phyloP scores from a whole-genome alignment of 2,329 filamentous ascomycete genomes.

The Fusarium sp. region DNA sequence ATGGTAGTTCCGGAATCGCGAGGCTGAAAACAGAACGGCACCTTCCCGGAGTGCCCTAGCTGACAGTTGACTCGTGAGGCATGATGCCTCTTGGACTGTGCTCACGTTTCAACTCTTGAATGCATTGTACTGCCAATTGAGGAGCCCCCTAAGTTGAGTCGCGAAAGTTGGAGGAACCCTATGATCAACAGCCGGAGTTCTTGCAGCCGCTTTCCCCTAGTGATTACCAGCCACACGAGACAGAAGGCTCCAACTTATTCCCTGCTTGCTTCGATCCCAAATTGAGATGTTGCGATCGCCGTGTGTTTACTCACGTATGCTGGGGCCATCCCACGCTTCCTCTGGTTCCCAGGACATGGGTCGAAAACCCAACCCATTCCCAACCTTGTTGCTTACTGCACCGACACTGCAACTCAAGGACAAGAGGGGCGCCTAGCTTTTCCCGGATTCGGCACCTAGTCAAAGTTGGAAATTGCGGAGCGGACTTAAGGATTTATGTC shows the following conservation, averaged over 20 bases:
- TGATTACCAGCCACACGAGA: constrained; percentile 31
- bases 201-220: constrained; percentile 23
- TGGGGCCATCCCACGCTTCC: constrained; percentile 32
- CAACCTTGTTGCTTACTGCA: constrained; percentile 33
- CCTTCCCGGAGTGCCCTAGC: constrained; percentile 33
- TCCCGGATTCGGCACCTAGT: constrained; percentile 18
- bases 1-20: constrained; percentile 32
- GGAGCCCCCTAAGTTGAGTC: neutral
- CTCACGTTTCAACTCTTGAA: constrained; percentile 26
- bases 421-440: constrained; percentile 18
- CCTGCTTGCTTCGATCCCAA: constrained; percentile 11
- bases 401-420: constrained; percentile 8
- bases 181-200: neutral
- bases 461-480: constrained; percentile 28
- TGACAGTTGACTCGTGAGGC: constrained; percentile 25
- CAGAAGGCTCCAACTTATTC: constrained; percentile 23
- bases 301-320: constrained; percentile 20
- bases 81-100: constrained; percentile 22
- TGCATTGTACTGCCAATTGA: neutral
- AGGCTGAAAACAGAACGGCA: constrained; percentile 36
- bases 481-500: constrained; percentile 16
- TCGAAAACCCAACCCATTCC: constrained; percentile 19
- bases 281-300: constrained; percentile 24
- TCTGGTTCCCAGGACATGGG: constrained; percentile 30
- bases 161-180: constrained; percentile 14